Evolutionary conservation across 345 rosid genomes (phyloP), one percentile per base, ranked within the genome.

Genomic region (Brassica juncea): DNA sequence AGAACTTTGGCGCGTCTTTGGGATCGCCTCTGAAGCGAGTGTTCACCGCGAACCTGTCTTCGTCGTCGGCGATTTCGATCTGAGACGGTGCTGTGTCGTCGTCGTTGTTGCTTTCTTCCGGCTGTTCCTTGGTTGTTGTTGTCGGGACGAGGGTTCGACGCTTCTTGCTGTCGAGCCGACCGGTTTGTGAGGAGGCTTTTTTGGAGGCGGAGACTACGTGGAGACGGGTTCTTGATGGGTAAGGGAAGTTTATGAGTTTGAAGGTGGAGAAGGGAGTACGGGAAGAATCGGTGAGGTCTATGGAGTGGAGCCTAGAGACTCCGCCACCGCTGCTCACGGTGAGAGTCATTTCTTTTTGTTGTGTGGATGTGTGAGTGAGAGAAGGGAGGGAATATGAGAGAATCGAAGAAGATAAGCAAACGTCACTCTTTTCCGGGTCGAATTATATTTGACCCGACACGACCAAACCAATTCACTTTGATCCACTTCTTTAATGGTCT

Each of bases 81-180:
- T 73, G 27, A 32, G 79, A 64, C 52, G 79, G 68, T 0, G 67
- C 31, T 1, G 75, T 78, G 19, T 42, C 68, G 16, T 54, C 54
- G 25, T 1, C 30, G 8, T 27, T 34, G 74, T 55, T 39, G 6
- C 7, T 14, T 21, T 80, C 83, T 74, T 80, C 79, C 3, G 71
- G 1, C n/a, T 80, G 79, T 9, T 80, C 79, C 3, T 69, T 73
- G 19, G 79, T 80, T 27, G 82, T 80, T 30, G 82, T 79, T 21
- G 88, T 89, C 5, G 90, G 82, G 31, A 82, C 71, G 31, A 73
- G 76, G 78, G 77, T 81, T 74, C 87, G 83, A 67, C 88, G 84
- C 58, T 89, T 89, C 81, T 49, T 86, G 81, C 94, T 84, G 83
- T 87, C 92, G 80, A 88, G 88, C 44, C 87, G 88, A 60, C 98